A percentile compares a stretch with the other conserved stretches of the same genome.
Conservation (phyloP, 78 protist species). For the Dictyostelium firmibasis region DNA sequence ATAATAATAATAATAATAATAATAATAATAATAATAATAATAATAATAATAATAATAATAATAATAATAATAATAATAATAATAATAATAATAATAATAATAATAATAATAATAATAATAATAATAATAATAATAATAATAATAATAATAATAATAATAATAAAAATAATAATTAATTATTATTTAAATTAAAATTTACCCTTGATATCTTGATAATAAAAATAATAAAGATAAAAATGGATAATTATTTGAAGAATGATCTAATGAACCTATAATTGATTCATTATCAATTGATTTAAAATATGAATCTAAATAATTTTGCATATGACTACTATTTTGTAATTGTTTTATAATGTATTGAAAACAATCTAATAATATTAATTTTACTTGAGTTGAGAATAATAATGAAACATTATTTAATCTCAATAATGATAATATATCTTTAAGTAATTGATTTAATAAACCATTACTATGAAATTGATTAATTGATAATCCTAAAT, state of each 20-base stretch:
- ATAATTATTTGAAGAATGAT: slow-evolving; percentile 9
- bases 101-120: too few relatives aligned
- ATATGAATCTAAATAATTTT: background rate
- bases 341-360: background rate
- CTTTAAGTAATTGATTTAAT: background rate
- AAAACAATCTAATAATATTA: background rate
- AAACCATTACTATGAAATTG: background rate
- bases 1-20: too few relatives aligned
- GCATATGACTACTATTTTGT: background rate
- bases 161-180: too few relatives aligned
- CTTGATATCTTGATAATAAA: slow-evolving; percentile 12
- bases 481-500: background rate
- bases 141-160: too few relatives aligned
- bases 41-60: too few relatives aligned
- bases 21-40: too few relatives aligned
- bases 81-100: too few relatives aligned
- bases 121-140: too few relatives aligned
- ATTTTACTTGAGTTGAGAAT: background rate
- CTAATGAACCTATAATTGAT: background rate
- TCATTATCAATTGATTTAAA: background rate
- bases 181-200: too few relatives aligned
- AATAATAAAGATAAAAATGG: background rate
- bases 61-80: too few relatives aligned
- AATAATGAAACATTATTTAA: background rate
- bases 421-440: background rate